Evolutionary conservation across 2,329 filamentous ascomycete species (phyloP).

Genomic region (Calcarisporium arbuscula): DNA sequence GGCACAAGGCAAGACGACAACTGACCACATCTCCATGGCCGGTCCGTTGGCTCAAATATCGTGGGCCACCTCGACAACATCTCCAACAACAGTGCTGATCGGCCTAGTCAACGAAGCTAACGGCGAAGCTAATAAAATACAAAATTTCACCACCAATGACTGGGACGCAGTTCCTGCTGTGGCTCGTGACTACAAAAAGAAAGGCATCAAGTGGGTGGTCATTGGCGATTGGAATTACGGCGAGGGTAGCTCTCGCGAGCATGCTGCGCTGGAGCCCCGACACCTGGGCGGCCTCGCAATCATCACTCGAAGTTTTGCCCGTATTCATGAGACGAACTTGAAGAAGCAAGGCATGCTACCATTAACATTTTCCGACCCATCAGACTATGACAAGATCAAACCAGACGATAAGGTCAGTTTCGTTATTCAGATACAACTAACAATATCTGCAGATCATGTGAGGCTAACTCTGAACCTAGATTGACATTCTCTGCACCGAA

Average conservation of each 20-base stretch:
- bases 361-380: constrained; percentile 87
- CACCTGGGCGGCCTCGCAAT: constrained; percentile 96
- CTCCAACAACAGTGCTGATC: constrained; percentile 99
- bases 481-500: constrained; percentile 84
- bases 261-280: constrained; percentile 94
- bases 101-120: constrained; percentile 95
- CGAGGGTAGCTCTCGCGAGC: constrained; percentile 95
- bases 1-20: constrained; percentile 91
- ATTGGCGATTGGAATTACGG: constrained; percentile 99
- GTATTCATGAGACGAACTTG: constrained; percentile 99
- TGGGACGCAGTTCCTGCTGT: constrained; percentile 86
- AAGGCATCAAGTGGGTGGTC: constrained; percentile 94
- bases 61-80: too few species aligned
- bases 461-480: constrained; percentile 27
- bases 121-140: constrained; percentile 94
- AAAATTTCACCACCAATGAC: constrained; percentile 79
- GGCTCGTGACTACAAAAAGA: constrained; percentile 97
- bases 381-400: constrained; percentile 95
- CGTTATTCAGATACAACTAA: background rate
- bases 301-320: constrained; percentile 91
- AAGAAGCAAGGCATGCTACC: constrained; percentile 99
- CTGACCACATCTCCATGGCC: constrained; percentile 95
- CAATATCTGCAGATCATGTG: background rate
- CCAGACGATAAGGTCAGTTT: constrained; percentile 70
- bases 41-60: constrained; percentile 98